These are phyloP conservation scores for Discostella stelligera DNA, from an alignment of 352 stramenopile species.

Conservation along the genomic window DNA sequence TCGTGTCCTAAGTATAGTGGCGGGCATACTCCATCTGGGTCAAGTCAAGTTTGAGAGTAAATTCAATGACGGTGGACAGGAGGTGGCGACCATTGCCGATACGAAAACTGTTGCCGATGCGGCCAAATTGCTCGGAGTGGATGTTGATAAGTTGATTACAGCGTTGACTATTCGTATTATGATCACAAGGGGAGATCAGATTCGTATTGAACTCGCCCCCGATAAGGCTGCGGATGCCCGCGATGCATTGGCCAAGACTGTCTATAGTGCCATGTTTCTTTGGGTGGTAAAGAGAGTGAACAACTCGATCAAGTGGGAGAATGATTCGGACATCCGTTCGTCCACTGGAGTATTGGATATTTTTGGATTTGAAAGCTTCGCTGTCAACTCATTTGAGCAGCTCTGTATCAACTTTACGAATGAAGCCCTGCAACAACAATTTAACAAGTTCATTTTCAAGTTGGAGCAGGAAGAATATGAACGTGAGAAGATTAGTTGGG, in stretches of 20 bases:
- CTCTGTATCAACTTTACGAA: slow-evolving; percentile 89
- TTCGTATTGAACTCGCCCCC: slow-evolving; percentile 87
- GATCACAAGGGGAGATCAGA: slow-evolving; percentile 84
- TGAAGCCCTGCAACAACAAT: slow-evolving; percentile 88
- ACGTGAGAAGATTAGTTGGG: slow-evolving; percentile 94
- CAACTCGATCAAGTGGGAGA: slow-evolving; percentile 77
- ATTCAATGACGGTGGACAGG: slow-evolving; percentile 72
- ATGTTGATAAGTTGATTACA: slow-evolving; percentile 78
- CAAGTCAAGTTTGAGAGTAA: slow-evolving; percentile 91
- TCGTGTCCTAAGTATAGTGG: slow-evolving; percentile 93
- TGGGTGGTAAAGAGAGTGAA: slow-evolving; percentile 89
- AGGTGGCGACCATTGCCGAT: slow-evolving; percentile 74
- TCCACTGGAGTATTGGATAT: slow-evolving; percentile 97
- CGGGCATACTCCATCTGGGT: slow-evolving; percentile 95
- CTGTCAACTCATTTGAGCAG: slow-evolving; percentile 89
- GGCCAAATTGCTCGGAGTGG: slow-evolving; percentile 82
- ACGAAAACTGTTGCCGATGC: slow-evolving; percentile 70
- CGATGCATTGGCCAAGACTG: slow-evolving; percentile 86
- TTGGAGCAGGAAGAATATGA: slow-evolving; percentile 98
- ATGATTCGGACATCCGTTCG: slow-evolving; percentile 71
- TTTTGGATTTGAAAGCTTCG: slow-evolving; percentile 98
- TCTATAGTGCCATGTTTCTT: slow-evolving; percentile 89
- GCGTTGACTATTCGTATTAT: slow-evolving; percentile 79
- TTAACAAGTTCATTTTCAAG: slow-evolving; percentile 94
- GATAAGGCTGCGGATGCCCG: slow-evolving; percentile 88